Percentiles rank a stretch among this genome's conserved stretches.
These are phyloP conservation scores for Solanum chacoense DNA, from an alignment of 305 asterid species.

Conservation along the genomic window DNA sequence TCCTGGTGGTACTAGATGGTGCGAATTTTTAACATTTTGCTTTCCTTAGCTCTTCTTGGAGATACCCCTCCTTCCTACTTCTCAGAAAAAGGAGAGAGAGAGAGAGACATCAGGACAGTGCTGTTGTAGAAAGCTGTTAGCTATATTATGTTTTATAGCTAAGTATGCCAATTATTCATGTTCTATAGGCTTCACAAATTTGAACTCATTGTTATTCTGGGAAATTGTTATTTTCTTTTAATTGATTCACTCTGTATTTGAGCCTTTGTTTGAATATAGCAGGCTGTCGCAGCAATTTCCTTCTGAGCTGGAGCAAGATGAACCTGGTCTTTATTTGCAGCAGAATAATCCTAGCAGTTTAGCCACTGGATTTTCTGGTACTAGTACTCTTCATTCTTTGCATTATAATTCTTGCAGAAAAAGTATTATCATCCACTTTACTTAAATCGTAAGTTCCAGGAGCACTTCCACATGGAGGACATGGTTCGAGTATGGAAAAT, in stretches of 20 bases:
- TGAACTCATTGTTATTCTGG: background rate
- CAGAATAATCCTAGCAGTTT: slow-evolving; percentile 44
- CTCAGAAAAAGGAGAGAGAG: background rate
- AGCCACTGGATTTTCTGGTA: slow-evolving; percentile 71
- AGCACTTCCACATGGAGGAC: slow-evolving; percentile 39
- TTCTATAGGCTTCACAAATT: background rate
- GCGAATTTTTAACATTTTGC: slow-evolving; percentile 5
- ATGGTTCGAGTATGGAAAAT: slow-evolving; percentile 31
- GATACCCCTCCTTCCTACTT: background rate
- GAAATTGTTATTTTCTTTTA: background rate
- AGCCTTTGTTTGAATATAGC: slow-evolving; percentile 14
- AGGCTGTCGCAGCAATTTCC: slow-evolving; percentile 54
- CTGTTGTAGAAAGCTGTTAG: background rate
- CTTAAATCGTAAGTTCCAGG: slow-evolving; percentile 25
- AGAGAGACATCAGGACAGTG: background rate
- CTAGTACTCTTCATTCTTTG: slow-evolving; percentile 9
- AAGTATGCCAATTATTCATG: background rate
- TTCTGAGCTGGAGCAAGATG: slow-evolving; percentile 64
- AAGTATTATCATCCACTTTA: slow-evolving; percentile 16
- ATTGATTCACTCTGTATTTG: background rate
- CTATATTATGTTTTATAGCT: background rate
- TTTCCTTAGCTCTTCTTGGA: background rate
- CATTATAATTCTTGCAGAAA: slow-evolving; percentile 8
- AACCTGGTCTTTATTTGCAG: slow-evolving; percentile 40
- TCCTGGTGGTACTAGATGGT: slow-evolving; percentile 74